Percentiles rank a stretch among this genome's conserved stretches.
Evolutionary conservation across 2,329 filamentous ascomycete species (phyloP).

Genomic region (Rhynchosporium agropyri): DNA sequence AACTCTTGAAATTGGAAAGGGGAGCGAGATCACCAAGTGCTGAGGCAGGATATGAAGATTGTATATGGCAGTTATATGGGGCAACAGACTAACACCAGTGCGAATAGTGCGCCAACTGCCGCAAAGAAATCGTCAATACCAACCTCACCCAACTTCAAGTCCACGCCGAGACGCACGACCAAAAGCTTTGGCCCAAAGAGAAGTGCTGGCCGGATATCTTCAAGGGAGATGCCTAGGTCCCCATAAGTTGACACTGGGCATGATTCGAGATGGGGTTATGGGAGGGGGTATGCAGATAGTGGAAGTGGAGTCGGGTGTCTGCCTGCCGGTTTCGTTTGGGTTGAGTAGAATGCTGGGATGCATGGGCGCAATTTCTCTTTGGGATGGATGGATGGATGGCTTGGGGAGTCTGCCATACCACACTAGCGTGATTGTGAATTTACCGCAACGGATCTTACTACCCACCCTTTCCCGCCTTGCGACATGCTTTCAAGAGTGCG

Average conservation of each 20-base stretch:
- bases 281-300: not conserved
- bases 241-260: not conserved
- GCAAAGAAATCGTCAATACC: constrained; percentile 54
- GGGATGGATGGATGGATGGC: too few relatives aligned
- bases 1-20: constrained; percentile 5
- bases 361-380: too few relatives aligned
- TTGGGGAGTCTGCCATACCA: too few relatives aligned
- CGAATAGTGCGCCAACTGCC: constrained; percentile 52
- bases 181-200: constrained; percentile 56
- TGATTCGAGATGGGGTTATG: too few relatives aligned
- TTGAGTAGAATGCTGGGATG: too few relatives aligned
- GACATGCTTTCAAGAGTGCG: too few relatives aligned
- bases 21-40: constrained; percentile 1
- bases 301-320: too few relatives aligned
- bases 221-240: constrained; percentile 18
- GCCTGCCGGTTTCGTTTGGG: too few relatives aligned
- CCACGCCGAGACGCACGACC: constrained; percentile 55
- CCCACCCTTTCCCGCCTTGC: too few relatives aligned
- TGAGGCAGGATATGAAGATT: not conserved
- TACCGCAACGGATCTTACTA: not conserved
- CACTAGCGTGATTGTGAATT: too few relatives aligned
- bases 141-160: constrained; percentile 55
- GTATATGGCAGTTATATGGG: not conserved
- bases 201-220: constrained; percentile 56
- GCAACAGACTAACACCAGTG: constrained; percentile 5